These are phyloP conservation scores for Paraglomus brasilianum DNA, from an alignment of 192 early-diverging fungal genomes.

Conservation along the genomic window DNA sequence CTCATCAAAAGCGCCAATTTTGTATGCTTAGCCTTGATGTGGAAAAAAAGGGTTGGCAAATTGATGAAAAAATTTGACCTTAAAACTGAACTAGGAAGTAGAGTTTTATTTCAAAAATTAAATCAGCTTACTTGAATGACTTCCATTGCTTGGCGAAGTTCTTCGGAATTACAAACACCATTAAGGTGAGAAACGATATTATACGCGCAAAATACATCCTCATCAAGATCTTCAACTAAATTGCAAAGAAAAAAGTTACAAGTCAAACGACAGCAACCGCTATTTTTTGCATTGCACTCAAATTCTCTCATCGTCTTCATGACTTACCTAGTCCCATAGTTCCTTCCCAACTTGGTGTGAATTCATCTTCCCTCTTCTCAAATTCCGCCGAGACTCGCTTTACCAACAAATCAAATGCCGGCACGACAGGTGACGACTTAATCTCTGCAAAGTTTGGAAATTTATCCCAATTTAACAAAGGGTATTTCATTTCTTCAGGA, in stretches of 20 bases:
- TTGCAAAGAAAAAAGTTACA: neutral
- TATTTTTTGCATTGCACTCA: neutral
- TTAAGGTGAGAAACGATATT: conserved; percentile 53
- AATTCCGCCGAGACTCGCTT: conserved; percentile 44
- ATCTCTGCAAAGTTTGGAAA: conserved; percentile 55
- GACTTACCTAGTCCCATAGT: conserved; percentile 51
- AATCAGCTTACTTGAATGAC: conserved; percentile 33
- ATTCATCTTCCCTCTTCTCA: conserved; percentile 39
- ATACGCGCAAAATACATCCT: conserved; percentile 47
- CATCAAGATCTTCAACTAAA: conserved; percentile 49
- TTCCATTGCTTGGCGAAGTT: conserved; percentile 49
- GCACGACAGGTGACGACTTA: conserved; percentile 44
- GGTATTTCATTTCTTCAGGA: conserved; percentile 35
- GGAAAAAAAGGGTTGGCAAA: neutral
- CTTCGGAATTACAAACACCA: conserved; percentile 53
- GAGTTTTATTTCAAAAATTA: too few relatives aligned
- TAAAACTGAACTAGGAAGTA: too few relatives aligned
- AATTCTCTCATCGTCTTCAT: neutral
- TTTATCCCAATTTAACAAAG: conserved; percentile 46
- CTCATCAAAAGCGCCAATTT: conserved; percentile 51
- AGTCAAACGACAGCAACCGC: neutral
- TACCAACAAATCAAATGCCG: conserved; percentile 43
- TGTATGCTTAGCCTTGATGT: conserved; percentile 44
- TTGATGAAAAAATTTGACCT: too few relatives aligned
- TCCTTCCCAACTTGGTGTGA: conserved; percentile 55